Evolutionary conservation across 2,329 filamentous ascomycete species (phyloP).

Genomic region (Ophiostoma sp.): DNA sequence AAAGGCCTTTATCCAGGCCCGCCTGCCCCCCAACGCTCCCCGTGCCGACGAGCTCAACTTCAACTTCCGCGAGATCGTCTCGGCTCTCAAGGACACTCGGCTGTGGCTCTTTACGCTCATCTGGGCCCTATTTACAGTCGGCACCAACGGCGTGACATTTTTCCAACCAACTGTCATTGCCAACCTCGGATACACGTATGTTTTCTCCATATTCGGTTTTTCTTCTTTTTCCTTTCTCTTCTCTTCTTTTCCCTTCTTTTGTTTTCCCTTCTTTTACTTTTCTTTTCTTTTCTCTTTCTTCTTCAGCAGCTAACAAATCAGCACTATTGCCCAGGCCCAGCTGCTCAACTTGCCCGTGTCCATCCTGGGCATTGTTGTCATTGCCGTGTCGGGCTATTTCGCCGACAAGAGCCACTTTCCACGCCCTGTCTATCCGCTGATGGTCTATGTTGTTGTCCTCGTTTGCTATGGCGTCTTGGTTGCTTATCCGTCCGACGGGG

Average conservation of each 20-base stretch:
- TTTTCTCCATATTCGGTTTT: not conserved
- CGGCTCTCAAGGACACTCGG: slow-evolving; percentile 37
- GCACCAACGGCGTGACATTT: slow-evolving; percentile 40
- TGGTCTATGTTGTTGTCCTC: slow-evolving; percentile 19
- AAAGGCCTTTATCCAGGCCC: slow-evolving; percentile 44
- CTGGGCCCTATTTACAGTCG: slow-evolving; percentile 44
- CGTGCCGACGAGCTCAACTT: slow-evolving; percentile 40
- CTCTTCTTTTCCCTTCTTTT: not conserved
- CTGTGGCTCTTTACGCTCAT: slow-evolving; percentile 44
- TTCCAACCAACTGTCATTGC: slow-evolving; percentile 40
- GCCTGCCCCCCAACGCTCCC: slow-evolving; percentile 42
- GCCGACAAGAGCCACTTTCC: slow-evolving; percentile 24
- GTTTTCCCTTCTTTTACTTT: not conserved
- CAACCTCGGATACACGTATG: slow-evolving; percentile 30
- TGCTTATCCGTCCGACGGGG: slow-evolving; percentile 26
- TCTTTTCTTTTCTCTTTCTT: not conserved
- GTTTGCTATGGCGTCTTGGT: slow-evolving; percentile 23
- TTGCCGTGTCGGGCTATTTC: slow-evolving; percentile 22
- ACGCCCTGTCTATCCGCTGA: slow-evolving; percentile 21
- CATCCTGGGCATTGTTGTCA: slow-evolving; percentile 20
- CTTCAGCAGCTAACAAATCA: slow-evolving; percentile 22
- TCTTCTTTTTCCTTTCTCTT: not conserved
- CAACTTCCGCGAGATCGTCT: slow-evolving; percentile 36
- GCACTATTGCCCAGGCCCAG: slow-evolving; percentile 42
- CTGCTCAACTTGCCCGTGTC: slow-evolving; percentile 38